These are phyloP conservation scores for Adansonia rubrostipa DNA, from an alignment of 441 rosid genomes.

Conservation along the genomic window DNA sequence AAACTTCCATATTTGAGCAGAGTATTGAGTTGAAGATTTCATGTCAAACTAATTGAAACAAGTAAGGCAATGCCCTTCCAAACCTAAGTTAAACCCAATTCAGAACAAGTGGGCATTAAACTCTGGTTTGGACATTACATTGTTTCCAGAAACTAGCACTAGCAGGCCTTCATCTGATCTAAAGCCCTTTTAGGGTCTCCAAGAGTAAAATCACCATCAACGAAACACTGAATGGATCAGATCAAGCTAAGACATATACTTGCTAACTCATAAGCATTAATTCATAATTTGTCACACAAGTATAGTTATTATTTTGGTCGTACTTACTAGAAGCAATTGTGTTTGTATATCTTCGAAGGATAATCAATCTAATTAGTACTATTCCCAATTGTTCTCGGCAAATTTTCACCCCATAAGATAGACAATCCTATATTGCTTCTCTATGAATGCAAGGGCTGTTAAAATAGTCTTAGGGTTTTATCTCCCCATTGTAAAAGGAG, in stretches of 20 bases:
- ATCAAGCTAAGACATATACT: background rate
- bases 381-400: no score
- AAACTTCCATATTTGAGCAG: background rate
- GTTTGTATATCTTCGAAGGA: background rate
- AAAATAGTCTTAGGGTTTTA: no score
- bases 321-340: background rate
- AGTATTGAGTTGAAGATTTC: background rate
- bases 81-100: background rate
- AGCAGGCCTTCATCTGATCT: background rate
- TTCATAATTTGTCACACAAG: background rate
- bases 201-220: background rate
- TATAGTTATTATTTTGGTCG: background rate
- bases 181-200: slow-evolving; percentile 1
- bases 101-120: background rate
- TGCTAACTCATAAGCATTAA: background rate
- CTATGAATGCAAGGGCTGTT: no score
- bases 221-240: background rate
- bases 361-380: background rate
- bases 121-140: background rate
- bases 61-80: background rate
- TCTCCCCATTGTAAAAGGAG: no score
- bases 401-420: no score
- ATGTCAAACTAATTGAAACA: background rate
- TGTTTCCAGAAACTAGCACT: background rate
- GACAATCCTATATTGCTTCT: no score